phyloP scores from a whole-genome alignment of 148 eudicot species.

The Polygonum maritimum region DNA sequence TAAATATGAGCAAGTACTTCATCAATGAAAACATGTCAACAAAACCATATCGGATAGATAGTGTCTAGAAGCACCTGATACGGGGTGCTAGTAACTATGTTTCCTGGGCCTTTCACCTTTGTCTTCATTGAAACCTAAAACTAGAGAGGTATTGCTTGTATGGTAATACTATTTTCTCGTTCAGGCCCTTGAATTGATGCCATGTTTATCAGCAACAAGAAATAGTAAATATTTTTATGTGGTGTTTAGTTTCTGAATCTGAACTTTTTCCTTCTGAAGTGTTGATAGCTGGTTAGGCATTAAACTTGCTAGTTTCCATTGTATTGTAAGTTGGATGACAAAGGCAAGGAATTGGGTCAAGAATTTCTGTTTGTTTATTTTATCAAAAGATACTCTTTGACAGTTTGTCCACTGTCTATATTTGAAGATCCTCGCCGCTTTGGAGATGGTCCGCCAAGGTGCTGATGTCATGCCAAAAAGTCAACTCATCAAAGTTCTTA shows the following conservation, averaged over 20 bases:
- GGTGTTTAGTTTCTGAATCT: background rate
- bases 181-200: background rate
- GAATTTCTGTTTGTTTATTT: background rate
- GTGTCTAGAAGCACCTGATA: background rate
- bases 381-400: background rate
- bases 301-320: background rate
- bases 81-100: background rate
- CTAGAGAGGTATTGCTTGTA: background rate
- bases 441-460: slow-evolving; percentile 98
- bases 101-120: background rate
- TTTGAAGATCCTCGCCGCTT: slow-evolving; percentile 79
- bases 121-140: slow-evolving; percentile 1
- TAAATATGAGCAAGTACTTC: background rate
- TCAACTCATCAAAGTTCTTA: slow-evolving; percentile 89
- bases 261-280: background rate
- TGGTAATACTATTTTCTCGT: background rate
- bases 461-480: slow-evolving; percentile 96
- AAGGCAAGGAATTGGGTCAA: background rate
- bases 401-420: background rate
- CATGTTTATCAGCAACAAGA: background rate
- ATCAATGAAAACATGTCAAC: background rate
- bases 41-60: background rate
- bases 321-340: background rate
- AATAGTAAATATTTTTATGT: background rate
- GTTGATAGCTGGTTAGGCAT: background rate